Percentiles rank a stretch among this genome's conserved stretches.
These are phyloP conservation scores for Lasiodiplodia hormozganensis DNA, from an alignment of 2,329 filamentous ascomycete genomes.

Conservation along the genomic window DNA sequence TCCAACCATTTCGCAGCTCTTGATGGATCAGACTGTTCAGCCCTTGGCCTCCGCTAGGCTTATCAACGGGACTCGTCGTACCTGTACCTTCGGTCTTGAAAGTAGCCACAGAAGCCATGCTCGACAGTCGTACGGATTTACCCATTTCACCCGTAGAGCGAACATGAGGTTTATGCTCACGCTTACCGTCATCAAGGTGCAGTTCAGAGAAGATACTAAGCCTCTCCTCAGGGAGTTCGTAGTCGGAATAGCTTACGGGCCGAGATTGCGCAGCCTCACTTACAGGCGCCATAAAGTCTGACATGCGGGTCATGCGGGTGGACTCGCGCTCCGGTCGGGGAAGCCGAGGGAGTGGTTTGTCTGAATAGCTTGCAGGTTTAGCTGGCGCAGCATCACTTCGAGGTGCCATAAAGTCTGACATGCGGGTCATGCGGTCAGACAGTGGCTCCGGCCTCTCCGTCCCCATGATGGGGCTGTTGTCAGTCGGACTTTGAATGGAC, in stretches of 20 bases:
- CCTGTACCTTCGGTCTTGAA: too few species aligned
- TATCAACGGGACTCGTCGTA: not conserved
- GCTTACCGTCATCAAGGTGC: not conserved
- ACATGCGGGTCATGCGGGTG: not conserved
- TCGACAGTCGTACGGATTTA: not conserved
- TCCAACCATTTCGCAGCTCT: constrained; percentile 33
- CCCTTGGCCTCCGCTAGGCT: not conserved
- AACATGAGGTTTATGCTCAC: not conserved
- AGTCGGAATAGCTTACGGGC: not conserved
- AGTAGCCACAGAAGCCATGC: not conserved
- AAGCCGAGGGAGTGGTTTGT: not conserved
- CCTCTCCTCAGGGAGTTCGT: not conserved
- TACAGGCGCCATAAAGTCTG: not conserved
- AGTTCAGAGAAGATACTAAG: not conserved
- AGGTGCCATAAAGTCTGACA: not conserved
- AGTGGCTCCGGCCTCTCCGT: not conserved
- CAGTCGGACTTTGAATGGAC: not conserved
- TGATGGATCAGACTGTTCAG: not conserved
- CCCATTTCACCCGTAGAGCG: not conserved
- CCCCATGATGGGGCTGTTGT: not conserved
- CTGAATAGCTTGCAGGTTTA: not conserved
- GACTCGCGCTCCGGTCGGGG: not conserved
- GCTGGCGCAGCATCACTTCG: not conserved
- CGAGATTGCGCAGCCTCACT: not conserved
- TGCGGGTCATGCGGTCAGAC: not conserved